Base-by-base conservation (phyloP, 352 stramenopile species). In the Elongisporangium anandrum region DNA sequence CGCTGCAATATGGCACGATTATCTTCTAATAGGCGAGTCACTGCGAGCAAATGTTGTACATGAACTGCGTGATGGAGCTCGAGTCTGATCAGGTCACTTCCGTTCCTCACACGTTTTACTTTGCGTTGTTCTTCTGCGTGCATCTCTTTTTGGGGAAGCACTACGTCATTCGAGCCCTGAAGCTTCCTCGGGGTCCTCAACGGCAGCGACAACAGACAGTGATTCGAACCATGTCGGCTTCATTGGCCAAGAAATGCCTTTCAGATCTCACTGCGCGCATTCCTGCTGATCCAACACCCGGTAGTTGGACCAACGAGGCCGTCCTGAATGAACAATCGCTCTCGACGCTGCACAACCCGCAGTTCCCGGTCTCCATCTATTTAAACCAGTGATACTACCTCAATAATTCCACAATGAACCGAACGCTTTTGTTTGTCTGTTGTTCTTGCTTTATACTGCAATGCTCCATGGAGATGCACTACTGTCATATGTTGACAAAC, bases 291-390 rank as follows among this genome's bases (percentile, higher is more conserved):
- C n/a, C 26, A 17, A 20, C 24, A 16, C 9, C 72, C 10, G 63
- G 34, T 1, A 48, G 65, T 19, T 85, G 65, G 73, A 68, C 67
- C 59, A 86, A 82, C 47, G 64, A 70, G 8, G 55, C 77, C 12
- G 72, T 85, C 15, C 20, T 80, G 23, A 57, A 57, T 3, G 73
- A 74, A n/a, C 38, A 71, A 57, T 76, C 77, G 12, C 59, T 89
- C 23, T 47, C 57, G 49, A 66, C 55, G 12, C 47, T 87, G 17
- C 65, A 81, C 60, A 85, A 87, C 45, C 67, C 69, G 9, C 45
- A 59, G 3, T 83, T 70, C 52, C 77, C 79, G 12, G 38, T 86
- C n/a, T 81, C 68, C 20, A 81, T 89, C 63, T 71, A 68, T 58
- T 68, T 65, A 7, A 59, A 60, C 20, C 76, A 50, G 29, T 20